phyloP scores from a whole-genome alignment of 352 stramenopile species.

The Globisporangium camurandrum region DNA sequence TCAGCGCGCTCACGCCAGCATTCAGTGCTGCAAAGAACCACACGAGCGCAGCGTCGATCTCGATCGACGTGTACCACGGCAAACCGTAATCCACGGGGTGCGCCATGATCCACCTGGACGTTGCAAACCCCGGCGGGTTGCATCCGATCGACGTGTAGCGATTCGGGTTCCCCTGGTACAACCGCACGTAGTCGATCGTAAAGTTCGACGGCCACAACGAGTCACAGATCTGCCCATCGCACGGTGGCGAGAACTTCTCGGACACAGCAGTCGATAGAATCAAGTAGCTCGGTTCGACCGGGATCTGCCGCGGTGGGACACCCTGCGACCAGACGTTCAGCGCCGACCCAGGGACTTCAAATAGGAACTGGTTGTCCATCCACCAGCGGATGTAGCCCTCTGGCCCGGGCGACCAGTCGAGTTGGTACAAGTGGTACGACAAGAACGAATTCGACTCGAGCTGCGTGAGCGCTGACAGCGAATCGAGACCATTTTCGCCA shows the following conservation, averaged over 20 bases:
- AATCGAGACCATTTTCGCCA: constrained; percentile 90
- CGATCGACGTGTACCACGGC: constrained; percentile 73
- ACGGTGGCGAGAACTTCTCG: constrained; percentile 91
- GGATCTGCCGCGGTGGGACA: constrained; percentile 81
- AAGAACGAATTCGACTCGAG: constrained; percentile 89
- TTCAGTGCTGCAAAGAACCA: constrained; percentile 56
- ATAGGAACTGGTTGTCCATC: constrained; percentile 91
- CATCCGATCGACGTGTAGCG: constrained; percentile 90
- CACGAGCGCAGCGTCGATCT: constrained; percentile 33
- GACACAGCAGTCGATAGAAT: constrained; percentile 98
- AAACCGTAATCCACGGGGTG: constrained; percentile 83
- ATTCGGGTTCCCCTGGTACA: constrained; percentile 91
- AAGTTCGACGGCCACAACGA: constrained; percentile 90
- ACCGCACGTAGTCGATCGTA: constrained; percentile 93
- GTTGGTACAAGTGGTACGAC: constrained; percentile 89
- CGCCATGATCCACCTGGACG: constrained; percentile 86
- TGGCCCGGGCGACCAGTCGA: constrained; percentile 93
- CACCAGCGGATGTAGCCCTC: constrained; percentile 92
- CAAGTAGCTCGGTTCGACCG: constrained; percentile 94
- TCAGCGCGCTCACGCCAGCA: constrained; percentile 36
- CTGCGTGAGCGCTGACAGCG: constrained; percentile 91
- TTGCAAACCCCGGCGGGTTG: constrained; percentile 87
- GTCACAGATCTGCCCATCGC: constrained; percentile 89
- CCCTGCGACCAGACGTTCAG: constrained; percentile 73
- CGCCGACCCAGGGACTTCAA: constrained; percentile 85